Percentiles rank a stretch among this genome's conserved stretches.
Evolutionary conservation across 1,284 basidiomycete genomes (phyloP).

Genomic region (Marasmius tenuissimus): DNA sequence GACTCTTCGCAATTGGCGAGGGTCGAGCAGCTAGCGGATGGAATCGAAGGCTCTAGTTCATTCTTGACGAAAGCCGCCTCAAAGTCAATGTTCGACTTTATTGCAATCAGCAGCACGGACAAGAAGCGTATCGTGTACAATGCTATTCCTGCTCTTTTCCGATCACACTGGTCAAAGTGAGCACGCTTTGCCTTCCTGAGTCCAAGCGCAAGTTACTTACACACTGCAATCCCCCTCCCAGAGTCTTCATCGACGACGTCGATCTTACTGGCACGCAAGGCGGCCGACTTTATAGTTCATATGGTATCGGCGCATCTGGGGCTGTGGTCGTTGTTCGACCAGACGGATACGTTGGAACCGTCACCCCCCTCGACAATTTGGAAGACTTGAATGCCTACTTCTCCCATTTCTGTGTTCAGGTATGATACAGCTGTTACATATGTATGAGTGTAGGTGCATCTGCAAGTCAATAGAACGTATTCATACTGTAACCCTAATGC

Average conservation of each 20-base stretch:
- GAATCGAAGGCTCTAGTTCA: constrained; percentile 35
- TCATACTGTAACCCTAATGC: background rate
- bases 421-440: background rate
- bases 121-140: constrained; percentile 48
- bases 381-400: constrained; percentile 57
- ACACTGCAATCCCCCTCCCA: constrained; percentile 19
- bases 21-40: constrained; percentile 43
- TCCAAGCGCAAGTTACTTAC: background rate
- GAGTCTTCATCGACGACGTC: constrained; percentile 50
- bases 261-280: constrained; percentile 36
- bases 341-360: constrained; percentile 70
- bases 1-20: constrained; percentile 36
- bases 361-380: constrained; percentile 49
- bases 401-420: constrained; percentile 28
- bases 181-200: constrained; percentile 19
- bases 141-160: constrained; percentile 47
- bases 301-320: constrained; percentile 57
- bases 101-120: constrained; percentile 48
- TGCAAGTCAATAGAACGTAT: background rate
- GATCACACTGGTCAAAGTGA: constrained; percentile 70
- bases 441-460: background rate
- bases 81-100: constrained; percentile 50
- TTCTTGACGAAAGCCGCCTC: constrained; percentile 38
- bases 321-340: constrained; percentile 69
- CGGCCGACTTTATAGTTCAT: constrained; percentile 51